Evolutionary conservation across 305 asterid species (phyloP).

Genomic region (Fraxinus sp.): DNA sequence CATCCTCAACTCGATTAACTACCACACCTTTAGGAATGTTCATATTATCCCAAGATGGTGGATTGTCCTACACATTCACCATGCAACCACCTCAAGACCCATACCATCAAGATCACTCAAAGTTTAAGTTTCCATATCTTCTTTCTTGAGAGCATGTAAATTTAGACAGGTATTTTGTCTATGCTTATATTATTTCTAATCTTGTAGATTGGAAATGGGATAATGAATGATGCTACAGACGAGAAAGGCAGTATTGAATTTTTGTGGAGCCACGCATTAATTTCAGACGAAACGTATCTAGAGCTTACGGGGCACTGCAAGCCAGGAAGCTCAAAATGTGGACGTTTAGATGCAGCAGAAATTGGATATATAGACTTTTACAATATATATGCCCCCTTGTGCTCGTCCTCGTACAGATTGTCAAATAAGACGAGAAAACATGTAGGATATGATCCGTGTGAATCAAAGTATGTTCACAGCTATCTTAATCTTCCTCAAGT

Average conservation of each 20-base stretch:
- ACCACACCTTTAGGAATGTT: neutral
- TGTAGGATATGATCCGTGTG: conserved; percentile 37
- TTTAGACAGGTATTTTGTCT: neutral
- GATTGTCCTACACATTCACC: neutral
- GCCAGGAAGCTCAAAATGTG: conserved; percentile 22
- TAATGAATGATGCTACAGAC: conserved; percentile 39
- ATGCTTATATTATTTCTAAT: neutral
- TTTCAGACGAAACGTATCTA: conserved; percentile 39
- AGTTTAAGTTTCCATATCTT: neutral
- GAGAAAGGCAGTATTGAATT: conserved; percentile 29
- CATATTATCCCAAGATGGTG: neutral
- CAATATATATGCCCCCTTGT: conserved; percentile 39
- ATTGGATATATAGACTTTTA: conserved; percentile 31
- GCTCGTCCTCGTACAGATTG: conserved; percentile 7
- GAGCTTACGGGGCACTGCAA: conserved; percentile 31
- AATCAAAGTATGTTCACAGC: conserved; percentile 20
- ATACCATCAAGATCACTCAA: too few relatives aligned
- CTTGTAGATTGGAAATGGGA: conserved; percentile 47
- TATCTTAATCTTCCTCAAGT: conserved; percentile 45
- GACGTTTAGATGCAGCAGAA: conserved; percentile 24
- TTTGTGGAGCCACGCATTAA: conserved; percentile 46
- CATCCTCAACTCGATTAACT: neutral
- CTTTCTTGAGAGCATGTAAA: neutral
- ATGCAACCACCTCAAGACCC: too few relatives aligned
- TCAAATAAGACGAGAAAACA: neutral